These are phyloP conservation scores for Myriosclerotinia curreyana DNA, from an alignment of 2,329 filamentous ascomycete species.

Conservation along the genomic window DNA sequence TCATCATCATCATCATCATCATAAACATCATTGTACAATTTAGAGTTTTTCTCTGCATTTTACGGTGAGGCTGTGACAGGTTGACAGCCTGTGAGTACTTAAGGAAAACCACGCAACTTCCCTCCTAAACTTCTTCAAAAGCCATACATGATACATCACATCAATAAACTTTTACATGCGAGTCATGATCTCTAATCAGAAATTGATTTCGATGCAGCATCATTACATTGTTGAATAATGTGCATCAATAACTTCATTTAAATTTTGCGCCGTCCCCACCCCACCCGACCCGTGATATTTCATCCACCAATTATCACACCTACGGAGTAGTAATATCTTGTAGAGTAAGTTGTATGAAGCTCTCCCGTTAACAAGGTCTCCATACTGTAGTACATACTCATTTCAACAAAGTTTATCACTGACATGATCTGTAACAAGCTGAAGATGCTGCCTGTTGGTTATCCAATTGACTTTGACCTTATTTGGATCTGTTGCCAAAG, in stretches of 20 bases:
- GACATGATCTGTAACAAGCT: not conserved
- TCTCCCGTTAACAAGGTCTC: conserved; percentile 4
- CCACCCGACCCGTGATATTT: not conserved
- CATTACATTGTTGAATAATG: not conserved
- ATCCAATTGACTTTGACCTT: not conserved
- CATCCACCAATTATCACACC: not conserved
- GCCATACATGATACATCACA: not conserved
- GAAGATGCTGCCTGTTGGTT: not conserved
- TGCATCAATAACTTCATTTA: not conserved
- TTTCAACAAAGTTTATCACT: conserved; percentile 5
- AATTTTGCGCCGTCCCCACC: not conserved
- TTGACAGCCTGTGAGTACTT: too few species aligned
- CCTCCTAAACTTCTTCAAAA: not conserved
- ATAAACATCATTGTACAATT: not conserved
- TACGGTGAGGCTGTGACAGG: conserved; percentile 8
- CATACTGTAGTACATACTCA: conserved; percentile 5
- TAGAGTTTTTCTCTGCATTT: conserved; percentile 9
- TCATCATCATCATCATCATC: not conserved
- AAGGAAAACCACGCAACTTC: not conserved
- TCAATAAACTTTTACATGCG: not conserved
- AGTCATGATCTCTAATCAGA: conserved; percentile 9
- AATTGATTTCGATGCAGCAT: not conserved
- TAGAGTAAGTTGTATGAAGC: not conserved
- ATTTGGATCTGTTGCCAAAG: not conserved
- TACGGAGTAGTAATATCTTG: too few species aligned